Evolutionary conservation across 139 green algal species (phyloP), one percentile per base, ranked within the genome.

Genomic region (Chlamydomonas incerta): DNA sequence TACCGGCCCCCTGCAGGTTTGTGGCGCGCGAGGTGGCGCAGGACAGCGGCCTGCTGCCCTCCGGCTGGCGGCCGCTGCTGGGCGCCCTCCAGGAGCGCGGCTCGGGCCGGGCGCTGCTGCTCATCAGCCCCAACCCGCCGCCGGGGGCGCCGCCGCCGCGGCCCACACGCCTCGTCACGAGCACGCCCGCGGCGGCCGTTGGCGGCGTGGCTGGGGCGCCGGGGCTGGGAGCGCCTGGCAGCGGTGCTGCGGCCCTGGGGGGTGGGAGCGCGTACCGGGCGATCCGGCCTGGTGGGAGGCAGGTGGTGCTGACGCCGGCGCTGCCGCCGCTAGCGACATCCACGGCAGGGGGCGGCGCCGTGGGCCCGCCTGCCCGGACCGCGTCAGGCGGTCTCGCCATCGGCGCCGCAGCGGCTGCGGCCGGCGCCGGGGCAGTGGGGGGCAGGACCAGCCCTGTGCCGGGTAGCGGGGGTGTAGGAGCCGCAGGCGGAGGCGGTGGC

Each of bases 31-130:
- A 83, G 62, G 63, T 29, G 5, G 46, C 17, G 0, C 41, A 83
- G n/a, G 77, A 83, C 26, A 83, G 77, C 77, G 77, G 77, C 0
- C 63, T 83, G 21, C n/a, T 83, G 63, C 77, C 77, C 17, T 3
- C 63, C 41, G 77, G 77, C 28, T 83, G 77, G 77, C 62, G 63
- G 41, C 63, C 63, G 10, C 77, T 83, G 1, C 65, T 83, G 15
- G 77, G 41, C 0, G 63, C 77, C 62, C 74, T 83, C 34, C 29
- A n/a, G 8, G 77, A 83, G 41, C 37, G 63, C 28, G 77, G 77
- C 37, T 24, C 33, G 11, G 58, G 41, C 4, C 52, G 77, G 77
- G 77, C 77, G 41, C 63, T 83, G 63, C 63, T 74, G 77, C 77
- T 83, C 29, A 65, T 83, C 15, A 74, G 41, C 0, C 77, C 77